Evolutionary conservation across 192 early-diverging fungal species (phyloP).

Genomic region (Tieghemiomyces parasiticus): DNA sequence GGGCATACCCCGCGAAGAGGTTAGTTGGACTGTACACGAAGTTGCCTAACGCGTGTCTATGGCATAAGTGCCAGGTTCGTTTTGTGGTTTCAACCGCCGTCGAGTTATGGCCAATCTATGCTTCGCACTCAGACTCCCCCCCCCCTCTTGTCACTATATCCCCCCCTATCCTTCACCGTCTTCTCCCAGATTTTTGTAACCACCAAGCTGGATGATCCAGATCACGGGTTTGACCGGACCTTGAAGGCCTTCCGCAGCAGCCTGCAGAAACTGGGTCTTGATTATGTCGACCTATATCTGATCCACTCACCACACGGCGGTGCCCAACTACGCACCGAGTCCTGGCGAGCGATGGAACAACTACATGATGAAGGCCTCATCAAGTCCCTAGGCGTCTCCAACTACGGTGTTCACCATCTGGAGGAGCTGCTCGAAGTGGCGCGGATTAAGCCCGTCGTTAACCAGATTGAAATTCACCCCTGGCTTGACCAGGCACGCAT

Average conservation of each 20-base stretch:
- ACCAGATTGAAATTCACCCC: slow-evolving; percentile 44
- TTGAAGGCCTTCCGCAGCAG: slow-evolving; percentile 34
- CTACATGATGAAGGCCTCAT: slow-evolving; percentile 30
- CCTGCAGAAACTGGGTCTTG: slow-evolving; percentile 30
- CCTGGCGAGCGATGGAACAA: slow-evolving; percentile 35
- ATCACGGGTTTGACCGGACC: slow-evolving; percentile 32
- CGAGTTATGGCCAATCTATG: too few relatives aligned
- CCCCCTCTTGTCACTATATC: too few relatives aligned
- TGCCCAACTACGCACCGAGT: slow-evolving; percentile 24
- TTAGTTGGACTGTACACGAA: too few relatives aligned
- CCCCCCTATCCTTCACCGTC: too few relatives aligned
- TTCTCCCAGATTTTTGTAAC: slow-evolving; percentile 11
- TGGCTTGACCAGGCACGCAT: slow-evolving; percentile 31
- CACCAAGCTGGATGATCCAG: slow-evolving; percentile 13
- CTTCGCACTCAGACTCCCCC: too few relatives aligned
- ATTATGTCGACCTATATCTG: slow-evolving; percentile 45
- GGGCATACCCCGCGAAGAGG: slow-evolving; percentile 6
- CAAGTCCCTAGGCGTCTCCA: slow-evolving; percentile 39
- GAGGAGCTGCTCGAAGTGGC: slow-evolving; percentile 27
- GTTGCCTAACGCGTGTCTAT: too few relatives aligned
- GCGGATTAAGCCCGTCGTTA: slow-evolving; percentile 27
- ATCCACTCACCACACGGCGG: slow-evolving; percentile 40
- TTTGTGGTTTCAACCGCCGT: too few relatives aligned
- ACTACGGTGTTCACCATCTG: slow-evolving; percentile 34
- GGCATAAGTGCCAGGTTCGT: too few relatives aligned